phyloP scores from a whole-genome alignment of 306 rosid genomes.

The Sesbania bispinosa region DNA sequence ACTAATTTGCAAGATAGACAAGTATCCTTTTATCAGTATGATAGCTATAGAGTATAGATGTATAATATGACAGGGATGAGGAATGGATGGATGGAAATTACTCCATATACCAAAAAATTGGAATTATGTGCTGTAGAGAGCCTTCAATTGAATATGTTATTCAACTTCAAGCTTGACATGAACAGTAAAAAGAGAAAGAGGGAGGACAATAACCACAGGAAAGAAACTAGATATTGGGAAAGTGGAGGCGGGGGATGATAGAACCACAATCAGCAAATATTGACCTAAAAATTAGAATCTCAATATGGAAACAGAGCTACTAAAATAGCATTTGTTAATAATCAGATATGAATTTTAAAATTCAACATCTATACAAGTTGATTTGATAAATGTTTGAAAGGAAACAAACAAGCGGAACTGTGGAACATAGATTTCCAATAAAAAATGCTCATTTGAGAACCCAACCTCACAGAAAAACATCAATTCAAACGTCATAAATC shows the following conservation, averaged over 20 bases:
- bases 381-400: not conserved
- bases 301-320: not conserved
- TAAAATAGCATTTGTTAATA: not conserved
- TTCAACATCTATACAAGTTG: not conserved
- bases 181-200: not conserved
- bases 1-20: conserved; percentile 6
- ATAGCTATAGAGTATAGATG: not conserved
- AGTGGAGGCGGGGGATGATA: not conserved
- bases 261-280: not conserved
- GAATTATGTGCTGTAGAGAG: not conserved
- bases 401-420: not conserved
- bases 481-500: not conserved
- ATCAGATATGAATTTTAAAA: not conserved
- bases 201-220: not conserved
- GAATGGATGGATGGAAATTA: not conserved
- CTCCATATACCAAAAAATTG: not conserved
- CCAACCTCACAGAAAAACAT: not conserved
- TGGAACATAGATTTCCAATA: not conserved
- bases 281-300: not conserved
- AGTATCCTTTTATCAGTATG: not conserved
- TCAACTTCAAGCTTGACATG: not conserved
- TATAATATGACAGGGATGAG: not conserved
- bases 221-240: conserved; percentile 2
- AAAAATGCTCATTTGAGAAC: conserved; percentile 11
- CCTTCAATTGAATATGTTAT: not conserved